Percentiles rank a stretch among this genome's conserved stretches.
phyloP scores from a whole-genome alignment of 2,329 filamentous ascomycete genomes.

The Penicillium brevicompactum region DNA sequence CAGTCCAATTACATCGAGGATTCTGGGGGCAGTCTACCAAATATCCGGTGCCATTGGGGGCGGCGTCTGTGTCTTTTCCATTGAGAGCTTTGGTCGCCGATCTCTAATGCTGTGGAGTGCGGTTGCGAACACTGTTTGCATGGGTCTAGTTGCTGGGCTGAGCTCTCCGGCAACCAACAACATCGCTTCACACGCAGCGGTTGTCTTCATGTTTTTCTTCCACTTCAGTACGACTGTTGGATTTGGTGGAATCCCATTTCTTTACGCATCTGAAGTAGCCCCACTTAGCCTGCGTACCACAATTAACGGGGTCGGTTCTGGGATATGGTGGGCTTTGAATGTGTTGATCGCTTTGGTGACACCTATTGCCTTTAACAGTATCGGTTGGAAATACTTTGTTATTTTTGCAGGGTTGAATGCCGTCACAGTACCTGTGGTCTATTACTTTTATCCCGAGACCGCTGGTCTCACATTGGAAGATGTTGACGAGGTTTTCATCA shows the following conservation, averaged over 20 bases:
- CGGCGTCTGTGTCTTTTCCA: conserved; percentile 16
- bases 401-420: conserved; percentile 48
- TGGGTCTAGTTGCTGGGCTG: conserved; percentile 15
- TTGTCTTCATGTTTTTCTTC: conserved; percentile 62
- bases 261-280: conserved; percentile 62
- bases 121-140: conserved; percentile 11
- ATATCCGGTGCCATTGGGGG: conserved; percentile 14
- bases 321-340: conserved; percentile 42
- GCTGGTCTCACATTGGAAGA: conserved; percentile 42
- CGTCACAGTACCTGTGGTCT: conserved; percentile 34
- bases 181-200: conserved; percentile 35
- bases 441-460: conserved; percentile 44
- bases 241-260: conserved; percentile 61
- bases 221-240: conserved; percentile 64
- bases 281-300: conserved; percentile 45
- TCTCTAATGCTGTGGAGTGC: conserved; percentile 13
- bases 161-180: conserved; percentile 15
- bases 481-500: conserved; percentile 31
- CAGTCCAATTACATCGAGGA: conserved; percentile 9
- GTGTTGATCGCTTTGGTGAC: conserved; percentile 42
- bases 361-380: conserved; percentile 42
- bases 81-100: conserved; percentile 18
- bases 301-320: conserved; percentile 60
- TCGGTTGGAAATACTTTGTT: conserved; percentile 52
- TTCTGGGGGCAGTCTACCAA: conserved; percentile 17